Evolutionary conservation across 371 early-diverging fungal species (phyloP).

Genomic region (Blakeslea trispora): DNA sequence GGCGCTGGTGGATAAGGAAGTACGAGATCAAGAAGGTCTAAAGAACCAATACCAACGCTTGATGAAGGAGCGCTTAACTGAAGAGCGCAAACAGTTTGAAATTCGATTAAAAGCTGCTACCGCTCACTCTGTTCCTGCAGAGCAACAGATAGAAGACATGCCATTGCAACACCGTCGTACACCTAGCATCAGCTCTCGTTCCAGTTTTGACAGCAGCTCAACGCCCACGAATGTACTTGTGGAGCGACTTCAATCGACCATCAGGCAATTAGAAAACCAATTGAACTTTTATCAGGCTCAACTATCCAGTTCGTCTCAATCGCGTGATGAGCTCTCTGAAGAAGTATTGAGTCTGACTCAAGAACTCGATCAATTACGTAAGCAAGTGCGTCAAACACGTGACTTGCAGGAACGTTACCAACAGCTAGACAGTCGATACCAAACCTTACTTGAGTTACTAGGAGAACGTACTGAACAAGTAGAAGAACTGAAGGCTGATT

Average conservation of each 20-base stretch:
- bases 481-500: slow-evolving; percentile 79
- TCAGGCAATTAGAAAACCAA: slow-evolving; percentile 72
- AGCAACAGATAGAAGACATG: background rate
- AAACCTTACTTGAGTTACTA: slow-evolving; percentile 79
- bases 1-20: slow-evolving; percentile 37
- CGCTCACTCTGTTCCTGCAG: slow-evolving; percentile 1
- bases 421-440: slow-evolving; percentile 61
- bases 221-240: slow-evolving; percentile 40
- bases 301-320: slow-evolving; percentile 61
- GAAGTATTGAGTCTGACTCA: slow-evolving; percentile 31
- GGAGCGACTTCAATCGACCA: slow-evolving; percentile 59
- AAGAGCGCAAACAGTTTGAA: slow-evolving; percentile 43
- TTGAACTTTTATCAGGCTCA: slow-evolving; percentile 69
- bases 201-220: slow-evolving; percentile 43
- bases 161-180: background rate
- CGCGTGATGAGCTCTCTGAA: slow-evolving; percentile 76
- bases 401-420: slow-evolving; percentile 37
- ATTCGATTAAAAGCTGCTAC: slow-evolving; percentile 23
- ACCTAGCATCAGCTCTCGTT: slow-evolving; percentile 34
- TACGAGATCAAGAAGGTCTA: slow-evolving; percentile 37
- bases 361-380: slow-evolving; percentile 44
- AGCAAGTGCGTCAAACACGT: slow-evolving; percentile 28
- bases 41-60: slow-evolving; percentile 48
- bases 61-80: slow-evolving; percentile 42
- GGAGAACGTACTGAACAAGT: slow-evolving; percentile 90